Evolutionary conservation across 2,329 filamentous ascomycete genomes (phyloP).

Genomic region (Magnaporthiopsis rhizophila): DNA sequence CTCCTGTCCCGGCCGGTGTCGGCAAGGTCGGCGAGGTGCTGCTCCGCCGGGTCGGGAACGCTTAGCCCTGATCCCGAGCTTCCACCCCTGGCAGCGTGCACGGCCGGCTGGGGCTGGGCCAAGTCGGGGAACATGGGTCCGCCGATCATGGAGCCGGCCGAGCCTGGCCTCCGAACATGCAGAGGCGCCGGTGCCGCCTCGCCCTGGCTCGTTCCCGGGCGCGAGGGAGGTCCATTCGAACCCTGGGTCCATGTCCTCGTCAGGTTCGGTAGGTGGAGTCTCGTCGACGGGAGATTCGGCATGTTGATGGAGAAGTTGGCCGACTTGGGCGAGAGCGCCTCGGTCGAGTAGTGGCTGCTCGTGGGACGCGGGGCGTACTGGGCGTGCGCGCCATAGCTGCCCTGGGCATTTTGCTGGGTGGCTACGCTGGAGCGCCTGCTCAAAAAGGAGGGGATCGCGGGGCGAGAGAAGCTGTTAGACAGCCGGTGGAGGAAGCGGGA

Average conservation of each 20-base stretch:
- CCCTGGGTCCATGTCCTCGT: conserved; percentile 28
- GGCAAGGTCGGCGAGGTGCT: conserved; percentile 36
- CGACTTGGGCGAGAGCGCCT: conserved; percentile 35
- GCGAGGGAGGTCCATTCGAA: conserved; percentile 23
- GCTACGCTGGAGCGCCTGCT: conserved; percentile 10
- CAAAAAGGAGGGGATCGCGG: conserved; percentile 21
- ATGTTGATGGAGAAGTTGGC: conserved; percentile 31
- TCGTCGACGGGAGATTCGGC: conserved; percentile 31
- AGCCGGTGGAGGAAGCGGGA: conserved; percentile 20
- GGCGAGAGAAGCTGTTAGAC: conserved; percentile 16
- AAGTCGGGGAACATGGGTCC: conserved; percentile 3
- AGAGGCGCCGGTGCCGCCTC: background rate
- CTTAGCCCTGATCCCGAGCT: conserved; percentile 20
- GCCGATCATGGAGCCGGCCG: background rate
- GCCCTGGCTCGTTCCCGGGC: conserved; percentile 11
- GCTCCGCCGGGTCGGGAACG: conserved; percentile 39
- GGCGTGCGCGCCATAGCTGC: conserved; percentile 5
- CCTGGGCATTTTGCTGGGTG: background rate
- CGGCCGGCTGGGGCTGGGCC: conserved; percentile 13
- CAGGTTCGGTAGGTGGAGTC: conserved; percentile 33
- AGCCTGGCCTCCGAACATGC: background rate
- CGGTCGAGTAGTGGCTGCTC: conserved; percentile 15
- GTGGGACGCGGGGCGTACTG: conserved; percentile 13
- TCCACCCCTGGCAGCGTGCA: conserved; percentile 11
- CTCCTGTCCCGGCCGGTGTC: conserved; percentile 29